Evolutionary conservation across 495 filamentous ascomycete species (phyloP).

Genomic region (Podospora comata): DNA sequence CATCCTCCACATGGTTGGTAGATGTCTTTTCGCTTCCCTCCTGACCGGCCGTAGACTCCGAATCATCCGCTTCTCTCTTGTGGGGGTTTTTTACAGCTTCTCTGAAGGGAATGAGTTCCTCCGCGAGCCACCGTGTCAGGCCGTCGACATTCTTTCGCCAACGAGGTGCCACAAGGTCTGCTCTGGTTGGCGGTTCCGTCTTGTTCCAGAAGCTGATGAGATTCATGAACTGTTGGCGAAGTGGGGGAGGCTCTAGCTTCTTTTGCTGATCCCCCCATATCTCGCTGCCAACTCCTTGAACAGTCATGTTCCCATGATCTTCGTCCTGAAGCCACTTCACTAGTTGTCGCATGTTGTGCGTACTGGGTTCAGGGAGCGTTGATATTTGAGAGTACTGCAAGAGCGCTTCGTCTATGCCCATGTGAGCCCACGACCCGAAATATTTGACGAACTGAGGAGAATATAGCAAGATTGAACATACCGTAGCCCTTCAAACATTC

Average conservation of each 20-base stretch:
- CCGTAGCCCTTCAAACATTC: not conserved
- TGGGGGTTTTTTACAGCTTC: not conserved
- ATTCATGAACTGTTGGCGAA: too few relatives aligned
- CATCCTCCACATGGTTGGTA: not conserved
- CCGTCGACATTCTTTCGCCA: conserved; percentile 11
- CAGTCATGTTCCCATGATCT: not conserved
- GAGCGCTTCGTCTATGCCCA: conserved; percentile 17
- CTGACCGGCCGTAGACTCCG: too few relatives aligned
- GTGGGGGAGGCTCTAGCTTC: too few relatives aligned
- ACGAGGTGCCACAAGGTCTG: conserved; percentile 9
- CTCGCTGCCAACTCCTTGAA: not conserved
- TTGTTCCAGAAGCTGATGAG: not conserved
- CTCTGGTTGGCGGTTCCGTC: not conserved
- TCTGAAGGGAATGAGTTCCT: conserved; percentile 15
- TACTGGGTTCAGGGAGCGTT: conserved; percentile 15
- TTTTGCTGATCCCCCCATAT: not conserved
- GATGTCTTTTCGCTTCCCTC: not conserved
- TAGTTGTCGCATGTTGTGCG: conserved; percentile 13
- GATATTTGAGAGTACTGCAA: conserved; percentile 20
- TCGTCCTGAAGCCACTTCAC: conserved; percentile 10
- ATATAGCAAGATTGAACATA: not conserved
- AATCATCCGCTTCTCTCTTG: not conserved
- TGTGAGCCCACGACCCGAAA: not conserved
- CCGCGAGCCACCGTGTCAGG: conserved; percentile 18
- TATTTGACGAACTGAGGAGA: not conserved